Conservation (phyloP, 192 early-diverging fungal genomes). For the Coemansia asiatica region DNA sequence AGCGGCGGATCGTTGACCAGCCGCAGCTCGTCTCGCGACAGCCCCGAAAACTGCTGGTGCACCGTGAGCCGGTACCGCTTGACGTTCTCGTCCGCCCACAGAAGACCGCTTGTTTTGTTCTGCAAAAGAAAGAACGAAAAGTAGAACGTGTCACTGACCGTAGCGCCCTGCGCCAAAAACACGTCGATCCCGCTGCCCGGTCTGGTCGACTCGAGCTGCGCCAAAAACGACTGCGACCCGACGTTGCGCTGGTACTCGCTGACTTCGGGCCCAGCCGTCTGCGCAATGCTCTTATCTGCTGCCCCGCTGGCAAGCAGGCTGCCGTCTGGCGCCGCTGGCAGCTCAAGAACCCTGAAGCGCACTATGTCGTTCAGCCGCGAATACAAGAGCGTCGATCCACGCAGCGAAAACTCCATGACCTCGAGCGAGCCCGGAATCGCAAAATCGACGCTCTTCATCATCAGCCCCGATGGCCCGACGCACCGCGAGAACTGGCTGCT, state of each 20-base stretch:
- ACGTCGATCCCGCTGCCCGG: slow-evolving; percentile 40
- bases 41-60: slow-evolving; percentile 52
- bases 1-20: slow-evolving; percentile 52
- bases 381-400: slow-evolving; percentile 44
- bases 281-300: slow-evolving; percentile 1
- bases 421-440: slow-evolving; percentile 37
- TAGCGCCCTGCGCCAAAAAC: slow-evolving; percentile 44
- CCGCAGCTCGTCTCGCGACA: slow-evolving; percentile 55
- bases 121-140: slow-evolving; percentile 53
- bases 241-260: slow-evolving; percentile 44
- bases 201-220: slow-evolving; percentile 45
- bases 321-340: slow-evolving; percentile 23
- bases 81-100: slow-evolving; percentile 33
- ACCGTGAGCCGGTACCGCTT: slow-evolving; percentile 52
- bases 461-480: slow-evolving; percentile 31
- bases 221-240: slow-evolving; percentile 42
- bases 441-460: slow-evolving; percentile 23
- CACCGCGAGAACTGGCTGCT: slow-evolving; percentile 27
- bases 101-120: slow-evolving; percentile 36
- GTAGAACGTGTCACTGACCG: slow-evolving; percentile 44
- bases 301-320: slow-evolving; percentile 15
- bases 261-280: slow-evolving; percentile 36
- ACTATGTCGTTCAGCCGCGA: slow-evolving; percentile 49
- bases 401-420: slow-evolving; percentile 52
- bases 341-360: slow-evolving; percentile 44